Conservation (phyloP, 805 yeast genomes). For the Myxozyma melibiosi region DNA sequence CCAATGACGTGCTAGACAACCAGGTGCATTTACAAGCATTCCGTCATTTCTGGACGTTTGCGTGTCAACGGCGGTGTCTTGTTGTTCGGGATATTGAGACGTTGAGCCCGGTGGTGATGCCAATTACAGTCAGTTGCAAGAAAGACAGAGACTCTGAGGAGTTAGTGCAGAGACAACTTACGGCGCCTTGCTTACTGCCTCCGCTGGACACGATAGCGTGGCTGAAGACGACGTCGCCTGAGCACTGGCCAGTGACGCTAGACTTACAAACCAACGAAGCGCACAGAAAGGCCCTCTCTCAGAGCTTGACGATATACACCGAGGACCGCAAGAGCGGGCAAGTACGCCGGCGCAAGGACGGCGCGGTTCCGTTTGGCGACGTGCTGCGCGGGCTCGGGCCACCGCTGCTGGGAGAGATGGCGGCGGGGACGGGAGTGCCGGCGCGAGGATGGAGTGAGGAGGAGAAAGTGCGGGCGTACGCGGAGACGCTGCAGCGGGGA, state of each 20-base stretch:
- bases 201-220: conserved; percentile 16
- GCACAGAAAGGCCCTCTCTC: conserved; percentile 21
- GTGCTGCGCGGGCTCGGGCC: conserved; percentile 14
- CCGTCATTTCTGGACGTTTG: conserved; percentile 86
- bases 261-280: conserved; percentile 20
- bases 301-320: conserved; percentile 23
- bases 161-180: conserved; percentile 15
- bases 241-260: conserved; percentile 29
- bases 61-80: conserved; percentile 81
- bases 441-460: not conserved
- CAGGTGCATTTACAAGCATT: conserved; percentile 79
- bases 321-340: conserved; percentile 16
- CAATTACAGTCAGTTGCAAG: conserved; percentile 40
- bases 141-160: conserved; percentile 39
- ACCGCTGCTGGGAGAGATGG: not conserved
- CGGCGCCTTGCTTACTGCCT: conserved; percentile 31
- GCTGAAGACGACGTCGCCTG: conserved; percentile 10
- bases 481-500: conserved; percentile 1
- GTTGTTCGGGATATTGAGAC: conserved; percentile 70
- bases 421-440: not conserved
- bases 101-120: conserved; percentile 47
- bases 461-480: not conserved
- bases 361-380: conserved; percentile 8
- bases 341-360: conserved; percentile 9
- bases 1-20: conserved; percentile 45